Evolutionary conservation across 2,329 filamentous ascomycete species (phyloP).

Genomic region (Rasamsonia emersonii): DNA sequence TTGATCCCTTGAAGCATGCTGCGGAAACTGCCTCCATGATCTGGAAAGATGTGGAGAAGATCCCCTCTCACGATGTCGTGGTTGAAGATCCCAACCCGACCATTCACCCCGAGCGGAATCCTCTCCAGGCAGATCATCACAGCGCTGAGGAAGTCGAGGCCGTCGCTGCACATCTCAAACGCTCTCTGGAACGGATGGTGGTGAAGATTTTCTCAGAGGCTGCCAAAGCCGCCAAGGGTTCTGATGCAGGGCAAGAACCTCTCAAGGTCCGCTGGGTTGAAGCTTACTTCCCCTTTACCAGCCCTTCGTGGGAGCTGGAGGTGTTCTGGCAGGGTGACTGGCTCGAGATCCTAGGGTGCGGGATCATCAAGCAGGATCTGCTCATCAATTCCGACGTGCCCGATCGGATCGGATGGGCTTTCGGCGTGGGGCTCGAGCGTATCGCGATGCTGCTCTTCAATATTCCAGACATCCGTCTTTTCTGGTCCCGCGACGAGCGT

Average conservation of each 20-base stretch:
- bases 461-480: constrained; percentile 91
- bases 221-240: constrained; percentile 52
- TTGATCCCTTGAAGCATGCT: constrained; percentile 22
- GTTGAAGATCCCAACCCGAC: constrained; percentile 80
- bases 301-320: constrained; percentile 90
- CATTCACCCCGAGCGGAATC: constrained; percentile 69
- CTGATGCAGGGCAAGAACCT: constrained; percentile 55
- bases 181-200: constrained; percentile 80
- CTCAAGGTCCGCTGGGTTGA: constrained; percentile 89
- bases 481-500: constrained; percentile 80
- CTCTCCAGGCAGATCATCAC: constrained; percentile 66
- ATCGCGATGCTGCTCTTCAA: constrained; percentile 97
- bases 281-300: constrained; percentile 95
- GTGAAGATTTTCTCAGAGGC: constrained; percentile 80
- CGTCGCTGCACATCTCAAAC: constrained; percentile 76
- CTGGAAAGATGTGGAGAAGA: constrained; percentile 57
- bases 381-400: constrained; percentile 69
- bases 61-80: constrained; percentile 65
- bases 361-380: constrained; percentile 76
- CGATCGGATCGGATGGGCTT: constrained; percentile 81
- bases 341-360: constrained; percentile 93
- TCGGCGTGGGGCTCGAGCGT: constrained; percentile 85
- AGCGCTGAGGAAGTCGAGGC: constrained; percentile 69
- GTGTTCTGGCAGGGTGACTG: constrained; percentile 91
- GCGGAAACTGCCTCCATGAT: constrained; percentile 51